Evolutionary conservation across 163 green algal genomes (phyloP).

Genomic region (Prototheca cutis): DNA sequence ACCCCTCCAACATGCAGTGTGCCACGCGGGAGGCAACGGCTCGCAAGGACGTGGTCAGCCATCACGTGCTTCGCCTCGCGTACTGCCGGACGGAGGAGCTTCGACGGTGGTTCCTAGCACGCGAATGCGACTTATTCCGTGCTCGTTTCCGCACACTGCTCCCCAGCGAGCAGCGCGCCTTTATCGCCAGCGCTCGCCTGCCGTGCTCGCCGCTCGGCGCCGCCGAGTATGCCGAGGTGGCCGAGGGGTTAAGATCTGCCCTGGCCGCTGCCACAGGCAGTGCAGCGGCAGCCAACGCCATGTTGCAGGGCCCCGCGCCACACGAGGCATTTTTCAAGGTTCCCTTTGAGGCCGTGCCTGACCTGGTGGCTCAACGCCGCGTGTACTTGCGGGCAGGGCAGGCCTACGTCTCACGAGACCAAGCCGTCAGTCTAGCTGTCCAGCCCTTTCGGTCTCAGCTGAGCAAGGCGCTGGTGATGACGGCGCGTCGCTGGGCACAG

Average conservation of each 20-base stretch:
- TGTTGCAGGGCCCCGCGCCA: not conserved
- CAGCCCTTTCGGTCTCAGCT: slow-evolving; percentile 53
- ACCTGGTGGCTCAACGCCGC: slow-evolving; percentile 62
- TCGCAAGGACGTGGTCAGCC: slow-evolving; percentile 65
- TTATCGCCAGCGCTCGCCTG: slow-evolving; percentile 41
- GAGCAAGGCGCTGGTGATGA: slow-evolving; percentile 49
- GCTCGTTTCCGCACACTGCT: slow-evolving; percentile 55
- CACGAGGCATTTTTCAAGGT: slow-evolving; percentile 52
- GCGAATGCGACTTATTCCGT: slow-evolving; percentile 72
- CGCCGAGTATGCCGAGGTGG: slow-evolving; percentile 38
- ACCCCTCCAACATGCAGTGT: too few species aligned
- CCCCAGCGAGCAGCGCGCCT: slow-evolving; percentile 31
- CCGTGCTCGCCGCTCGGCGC: slow-evolving; percentile 30
- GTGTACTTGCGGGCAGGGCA: slow-evolving; percentile 58
- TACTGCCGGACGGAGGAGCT: slow-evolving; percentile 79
- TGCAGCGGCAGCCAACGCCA: not conserved
- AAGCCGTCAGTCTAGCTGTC: slow-evolving; percentile 63
- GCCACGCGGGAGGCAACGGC: slow-evolving; percentile 24
- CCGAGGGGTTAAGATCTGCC: slow-evolving; percentile 27
- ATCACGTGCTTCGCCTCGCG: slow-evolving; percentile 87
- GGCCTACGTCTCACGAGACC: slow-evolving; percentile 68
- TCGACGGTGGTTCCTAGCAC: slow-evolving; percentile 56
- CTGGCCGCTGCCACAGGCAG: slow-evolving; percentile 5
- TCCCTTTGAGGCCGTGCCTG: slow-evolving; percentile 65
- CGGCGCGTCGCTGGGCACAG: slow-evolving; percentile 38